Evolutionary conservation across 768 basidiomycete genomes (phyloP).

Genomic region (Solioccasus polychromus): DNA sequence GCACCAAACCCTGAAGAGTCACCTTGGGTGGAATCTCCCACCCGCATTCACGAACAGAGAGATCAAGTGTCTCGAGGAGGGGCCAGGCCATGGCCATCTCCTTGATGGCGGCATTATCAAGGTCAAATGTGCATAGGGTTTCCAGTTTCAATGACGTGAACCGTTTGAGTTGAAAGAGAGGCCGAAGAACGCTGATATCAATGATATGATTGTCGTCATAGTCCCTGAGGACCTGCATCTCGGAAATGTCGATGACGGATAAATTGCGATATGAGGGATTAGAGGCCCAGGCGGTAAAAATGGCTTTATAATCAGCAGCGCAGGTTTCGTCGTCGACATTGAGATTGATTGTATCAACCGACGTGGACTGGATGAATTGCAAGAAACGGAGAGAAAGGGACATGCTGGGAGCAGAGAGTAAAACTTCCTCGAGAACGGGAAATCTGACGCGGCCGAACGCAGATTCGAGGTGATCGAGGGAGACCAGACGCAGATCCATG

Average conservation of each 20-base stretch:
- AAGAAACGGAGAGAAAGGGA: slow-evolving; percentile 21
- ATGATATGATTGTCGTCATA: slow-evolving; percentile 31
- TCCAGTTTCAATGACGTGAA: slow-evolving; percentile 25
- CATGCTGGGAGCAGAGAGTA: slow-evolving; percentile 25
- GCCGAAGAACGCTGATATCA: slow-evolving; percentile 21
- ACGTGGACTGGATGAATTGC: slow-evolving; percentile 25
- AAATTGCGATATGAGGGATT: slow-evolving; percentile 23
- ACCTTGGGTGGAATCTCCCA: slow-evolving; percentile 30
- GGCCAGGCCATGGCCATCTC: slow-evolving; percentile 30
- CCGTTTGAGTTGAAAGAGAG: slow-evolving; percentile 23
- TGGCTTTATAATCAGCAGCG: slow-evolving; percentile 21
- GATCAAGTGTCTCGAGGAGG: slow-evolving; percentile 24
- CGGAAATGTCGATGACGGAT: slow-evolving; percentile 27
- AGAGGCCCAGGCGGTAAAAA: slow-evolving; percentile 23
- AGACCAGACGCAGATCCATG: slow-evolving; percentile 25
- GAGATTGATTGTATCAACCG: slow-evolving; percentile 32
- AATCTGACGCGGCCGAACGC: slow-evolving; percentile 11
- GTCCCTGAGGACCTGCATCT: slow-evolving; percentile 29
- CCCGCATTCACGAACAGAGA: slow-evolving; percentile 28
- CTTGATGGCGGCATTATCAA: slow-evolving; percentile 22
- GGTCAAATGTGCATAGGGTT: slow-evolving; percentile 26
- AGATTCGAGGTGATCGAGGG: slow-evolving; percentile 21
- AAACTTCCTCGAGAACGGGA: slow-evolving; percentile 21
- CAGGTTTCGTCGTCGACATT: slow-evolving; percentile 30
- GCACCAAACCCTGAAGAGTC: slow-evolving; percentile 22